These are phyloP conservation scores for Lantana camara DNA, from an alignment of 257 asterid species.

Conservation along the genomic window DNA sequence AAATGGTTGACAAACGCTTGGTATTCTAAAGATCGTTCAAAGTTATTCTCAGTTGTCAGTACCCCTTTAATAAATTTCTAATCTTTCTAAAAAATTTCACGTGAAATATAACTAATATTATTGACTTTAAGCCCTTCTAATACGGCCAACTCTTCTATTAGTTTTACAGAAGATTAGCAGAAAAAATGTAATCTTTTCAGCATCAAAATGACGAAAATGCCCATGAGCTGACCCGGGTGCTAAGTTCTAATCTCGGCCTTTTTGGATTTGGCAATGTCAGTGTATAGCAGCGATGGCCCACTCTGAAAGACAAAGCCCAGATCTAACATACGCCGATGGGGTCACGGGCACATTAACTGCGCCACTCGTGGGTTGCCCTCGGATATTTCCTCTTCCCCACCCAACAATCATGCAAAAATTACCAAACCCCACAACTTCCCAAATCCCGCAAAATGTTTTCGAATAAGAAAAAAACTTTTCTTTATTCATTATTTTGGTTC, in stretches of 20 bases:
- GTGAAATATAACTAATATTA: not conserved
- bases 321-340: constrained; percentile 63
- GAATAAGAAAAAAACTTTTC: not conserved
- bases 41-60: too few species aligned
- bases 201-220: constrained; percentile 33
- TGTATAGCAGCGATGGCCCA: constrained; percentile 55
- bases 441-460: constrained; percentile 22
- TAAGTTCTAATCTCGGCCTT: constrained; percentile 47
- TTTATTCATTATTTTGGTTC: not conserved
- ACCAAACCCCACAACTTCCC: constrained; percentile 45
- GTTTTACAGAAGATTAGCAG: not conserved
- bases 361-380: constrained; percentile 64
- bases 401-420: constrained; percentile 36
- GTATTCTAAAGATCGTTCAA: not conserved
- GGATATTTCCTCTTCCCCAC: constrained; percentile 44
- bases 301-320: constrained; percentile 55
- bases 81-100: not conserved
- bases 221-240: constrained; percentile 30
- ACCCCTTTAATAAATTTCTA: not conserved
- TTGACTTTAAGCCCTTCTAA: not conserved
- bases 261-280: constrained; percentile 59
- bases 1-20: not conserved
- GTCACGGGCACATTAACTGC: constrained; percentile 88
- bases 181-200: not conserved
- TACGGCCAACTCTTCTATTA: not conserved